Conservation (phyloP, 306 rosid species). For the Comarum palustre region DNA sequence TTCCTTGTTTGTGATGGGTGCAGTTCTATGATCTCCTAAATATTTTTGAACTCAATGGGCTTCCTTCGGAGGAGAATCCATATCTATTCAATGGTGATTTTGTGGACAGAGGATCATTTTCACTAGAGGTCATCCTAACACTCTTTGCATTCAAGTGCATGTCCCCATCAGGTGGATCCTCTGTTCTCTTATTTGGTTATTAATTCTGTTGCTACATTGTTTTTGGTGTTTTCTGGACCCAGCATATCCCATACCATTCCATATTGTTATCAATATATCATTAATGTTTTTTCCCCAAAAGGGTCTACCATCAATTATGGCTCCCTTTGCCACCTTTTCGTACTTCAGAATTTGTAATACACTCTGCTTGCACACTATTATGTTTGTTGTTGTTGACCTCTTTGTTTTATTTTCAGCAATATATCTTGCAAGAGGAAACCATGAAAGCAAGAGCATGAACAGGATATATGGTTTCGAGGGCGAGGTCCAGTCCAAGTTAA, state of each 20-base stretch:
- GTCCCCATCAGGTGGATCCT: conserved; percentile 84
- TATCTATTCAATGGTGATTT: conserved; percentile 96
- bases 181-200: conserved; percentile 5
- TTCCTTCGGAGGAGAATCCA: conserved; percentile 99
- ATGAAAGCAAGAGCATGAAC: conserved; percentile 99
- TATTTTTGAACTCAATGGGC: conserved; percentile 98
- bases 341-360: not conserved
- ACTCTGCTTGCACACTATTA: not conserved
- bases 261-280: not conserved
- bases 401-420: conserved; percentile 58
- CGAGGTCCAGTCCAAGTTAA: conserved; percentile 87
- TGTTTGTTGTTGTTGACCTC: conserved; percentile 18
- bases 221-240: not conserved
- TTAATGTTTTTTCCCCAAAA: not conserved
- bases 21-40: conserved; percentile 95
- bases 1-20: conserved; percentile 31
- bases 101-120: conserved; percentile 98
- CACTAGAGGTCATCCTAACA: conserved; percentile 93
- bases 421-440: conserved; percentile 93
- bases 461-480: conserved; percentile 99
- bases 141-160: conserved; percentile 97
- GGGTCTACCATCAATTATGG: not conserved
- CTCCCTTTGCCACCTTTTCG: not conserved
- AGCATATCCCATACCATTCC: not conserved
- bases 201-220: not conserved